Evolutionary conservation across 495 filamentous ascomycete species (phyloP), one percentile per base, ranked within the genome.

Genomic region (Hypomontagnella monticulosa): DNA sequence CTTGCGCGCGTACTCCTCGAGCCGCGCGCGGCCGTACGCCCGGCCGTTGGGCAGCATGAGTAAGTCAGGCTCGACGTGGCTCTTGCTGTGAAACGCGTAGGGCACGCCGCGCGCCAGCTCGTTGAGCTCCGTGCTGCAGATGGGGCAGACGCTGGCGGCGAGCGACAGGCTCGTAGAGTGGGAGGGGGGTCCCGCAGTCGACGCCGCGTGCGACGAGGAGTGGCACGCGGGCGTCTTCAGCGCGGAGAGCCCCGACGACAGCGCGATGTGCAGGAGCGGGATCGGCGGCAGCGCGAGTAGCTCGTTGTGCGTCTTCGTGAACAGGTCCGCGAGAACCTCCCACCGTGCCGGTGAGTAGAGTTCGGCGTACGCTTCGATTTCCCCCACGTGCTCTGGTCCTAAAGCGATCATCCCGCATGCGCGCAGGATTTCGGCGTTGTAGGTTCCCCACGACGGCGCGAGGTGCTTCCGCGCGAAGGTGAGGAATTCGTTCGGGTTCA

Each of bases 171-270:
- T 72, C 11, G 72, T 78, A 56, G 55, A 84, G 59, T 73, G 68
- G 4, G 64, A 71, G n/a, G 68, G 70, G 7, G 62, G 58, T 4
- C 84, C 82, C 58, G 55, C 57, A 41, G 47, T 46, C 38, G 61
- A 61, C n/a, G 70, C 52, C 1, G 62, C 56, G 49, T 77, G 71
- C 82, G 84, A 59, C 8, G 89, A 59, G 7, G 89, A 91, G 80
- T 99, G 93, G 76, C 95, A 99, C 9, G 93, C 86, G 1, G 95
- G 96, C 2, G 96, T 97, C 71, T 99, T 99, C 46, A 99, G 88
- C 1, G 95, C 93, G 0, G 93, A 97, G 16, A 99, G 84, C 16
- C 95, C 95, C 1, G 95, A 93, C 0, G 89, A 92, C 27, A 99
- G 84, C 12, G 95, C 96, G 63, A 93, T 92, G 74, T 97, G 92